phyloP scores from a whole-genome alignment of 2,329 filamentous ascomycete species.

The Colletotrichum salicis region DNA sequence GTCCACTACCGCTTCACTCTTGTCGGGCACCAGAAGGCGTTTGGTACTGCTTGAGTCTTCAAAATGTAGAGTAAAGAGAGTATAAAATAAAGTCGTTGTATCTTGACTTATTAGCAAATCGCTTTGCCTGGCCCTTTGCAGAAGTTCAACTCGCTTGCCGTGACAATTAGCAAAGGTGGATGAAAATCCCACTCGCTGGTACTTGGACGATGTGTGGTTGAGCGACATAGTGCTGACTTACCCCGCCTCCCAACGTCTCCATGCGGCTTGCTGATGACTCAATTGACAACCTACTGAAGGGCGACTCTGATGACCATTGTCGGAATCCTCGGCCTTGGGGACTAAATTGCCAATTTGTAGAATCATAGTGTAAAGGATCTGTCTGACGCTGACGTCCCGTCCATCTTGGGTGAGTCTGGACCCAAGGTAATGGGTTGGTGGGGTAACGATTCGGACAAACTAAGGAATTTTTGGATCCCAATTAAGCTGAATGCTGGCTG shows the following conservation, averaged over 20 bases:
- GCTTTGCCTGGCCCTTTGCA: too few species aligned
- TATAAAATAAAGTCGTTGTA: too few species aligned
- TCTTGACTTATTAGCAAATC: too few species aligned
- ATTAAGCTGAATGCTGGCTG: background rate
- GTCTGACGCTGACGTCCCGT: background rate
- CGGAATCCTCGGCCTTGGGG: background rate
- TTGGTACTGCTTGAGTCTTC: conserved; percentile 45
- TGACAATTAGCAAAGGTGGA: background rate
- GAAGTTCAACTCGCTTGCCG: too few species aligned
- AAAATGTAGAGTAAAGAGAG: too few species aligned
- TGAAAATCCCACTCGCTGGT: background rate
- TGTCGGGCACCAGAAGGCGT: conserved; percentile 74
- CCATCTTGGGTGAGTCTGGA: background rate
- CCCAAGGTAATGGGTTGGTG: background rate
- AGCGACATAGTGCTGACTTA: background rate
- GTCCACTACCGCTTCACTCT: conserved; percentile 79
- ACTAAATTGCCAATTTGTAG: background rate
- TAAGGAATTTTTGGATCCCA: background rate
- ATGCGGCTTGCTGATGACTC: background rate
- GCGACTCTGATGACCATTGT: background rate
- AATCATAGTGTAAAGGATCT: background rate
- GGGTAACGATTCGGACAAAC: background rate
- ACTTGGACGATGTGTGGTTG: too few species aligned
- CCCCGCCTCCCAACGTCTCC: background rate
- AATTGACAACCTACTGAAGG: background rate